phyloP scores from a whole-genome alignment of 495 filamentous ascomycete genomes.

The Aspergillus leporis region DNA sequence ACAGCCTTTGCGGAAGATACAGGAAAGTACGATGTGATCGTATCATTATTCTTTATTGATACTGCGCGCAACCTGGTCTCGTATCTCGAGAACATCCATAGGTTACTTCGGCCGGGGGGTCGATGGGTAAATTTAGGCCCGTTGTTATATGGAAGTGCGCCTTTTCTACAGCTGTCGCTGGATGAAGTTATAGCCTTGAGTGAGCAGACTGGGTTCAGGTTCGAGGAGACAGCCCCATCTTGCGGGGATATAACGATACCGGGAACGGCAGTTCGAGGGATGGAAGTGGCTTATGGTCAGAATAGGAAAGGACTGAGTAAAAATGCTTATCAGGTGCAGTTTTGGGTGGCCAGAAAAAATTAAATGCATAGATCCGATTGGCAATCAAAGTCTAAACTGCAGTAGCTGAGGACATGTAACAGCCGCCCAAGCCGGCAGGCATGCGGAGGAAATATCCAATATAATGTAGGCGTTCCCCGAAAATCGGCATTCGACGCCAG shows the following conservation, averaged over 20 bases:
- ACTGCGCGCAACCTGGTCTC: constrained; percentile 46
- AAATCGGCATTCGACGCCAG: no score
- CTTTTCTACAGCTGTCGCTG: constrained; percentile 27
- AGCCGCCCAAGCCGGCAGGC: no score
- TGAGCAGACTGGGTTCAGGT: constrained; percentile 19
- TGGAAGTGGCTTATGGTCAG: constrained; percentile 23
- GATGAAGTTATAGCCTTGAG: constrained; percentile 24
- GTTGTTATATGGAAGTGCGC: constrained; percentile 29
- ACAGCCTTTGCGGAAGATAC: constrained; percentile 19
- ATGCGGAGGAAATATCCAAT: no score
- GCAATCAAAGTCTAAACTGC: not conserved
- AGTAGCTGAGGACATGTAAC: no score
- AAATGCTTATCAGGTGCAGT: constrained; percentile 30
- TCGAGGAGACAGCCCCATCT: constrained; percentile 13
- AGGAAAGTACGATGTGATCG: constrained; percentile 37
- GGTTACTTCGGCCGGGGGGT: constrained; percentile 38
- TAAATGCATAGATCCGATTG: not conserved
- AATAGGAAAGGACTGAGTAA: constrained; percentile 26
- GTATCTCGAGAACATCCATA: constrained; percentile 45
- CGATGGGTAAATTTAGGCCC: constrained; percentile 51
- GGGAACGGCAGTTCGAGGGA: constrained; percentile 12
- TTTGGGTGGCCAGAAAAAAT: constrained; percentile 19
- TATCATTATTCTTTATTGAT: constrained; percentile 54
- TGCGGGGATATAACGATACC: constrained; percentile 16
- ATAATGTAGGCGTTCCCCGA: no score